phyloP scores from a whole-genome alignment of 257 asterid genomes.

The Galeopsis tetrahit region DNA sequence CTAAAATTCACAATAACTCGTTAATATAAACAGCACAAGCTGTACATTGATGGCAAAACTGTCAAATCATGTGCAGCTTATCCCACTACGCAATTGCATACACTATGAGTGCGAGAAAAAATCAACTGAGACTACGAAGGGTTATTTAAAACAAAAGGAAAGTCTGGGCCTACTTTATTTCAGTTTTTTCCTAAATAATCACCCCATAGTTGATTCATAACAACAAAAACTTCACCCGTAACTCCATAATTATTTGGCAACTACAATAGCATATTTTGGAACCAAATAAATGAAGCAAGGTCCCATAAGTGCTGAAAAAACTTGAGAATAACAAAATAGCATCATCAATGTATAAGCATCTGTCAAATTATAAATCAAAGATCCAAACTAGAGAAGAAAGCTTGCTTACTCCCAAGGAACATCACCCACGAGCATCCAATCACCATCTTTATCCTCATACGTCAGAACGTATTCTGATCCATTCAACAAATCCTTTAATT shows the following conservation, averaged over 20 bases:
- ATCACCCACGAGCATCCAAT: conserved; percentile 87
- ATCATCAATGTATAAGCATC: conserved; percentile 8
- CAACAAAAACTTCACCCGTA: conserved; percentile 5
- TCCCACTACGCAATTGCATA: background rate
- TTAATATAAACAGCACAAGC: conserved; percentile 1
- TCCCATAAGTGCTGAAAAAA: background rate
- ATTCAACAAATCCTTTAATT: conserved; percentile 62
- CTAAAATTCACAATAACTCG: too few species aligned
- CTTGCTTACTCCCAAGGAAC: conserved; percentile 85
- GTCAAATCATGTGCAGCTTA: conserved; percentile 16
- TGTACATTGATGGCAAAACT: background rate
- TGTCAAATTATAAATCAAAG: background rate
- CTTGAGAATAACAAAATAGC: background rate
- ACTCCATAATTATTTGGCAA: background rate
- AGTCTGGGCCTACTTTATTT: background rate
- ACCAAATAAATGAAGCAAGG: conserved; percentile 5
- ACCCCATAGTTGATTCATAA: background rate
- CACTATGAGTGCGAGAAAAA: background rate
- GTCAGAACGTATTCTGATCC: conserved; percentile 77
- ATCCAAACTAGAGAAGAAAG: background rate
- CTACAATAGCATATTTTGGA: background rate
- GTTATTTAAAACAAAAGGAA: background rate
- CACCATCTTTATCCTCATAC: conserved; percentile 79
- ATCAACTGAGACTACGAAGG: background rate
- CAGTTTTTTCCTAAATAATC: background rate